A percentile compares a stretch with the other conserved stretches of the same genome.
phyloP scores from a whole-genome alignment of 768 basidiomycete genomes.

The Auricularia auricula-judae region DNA sequence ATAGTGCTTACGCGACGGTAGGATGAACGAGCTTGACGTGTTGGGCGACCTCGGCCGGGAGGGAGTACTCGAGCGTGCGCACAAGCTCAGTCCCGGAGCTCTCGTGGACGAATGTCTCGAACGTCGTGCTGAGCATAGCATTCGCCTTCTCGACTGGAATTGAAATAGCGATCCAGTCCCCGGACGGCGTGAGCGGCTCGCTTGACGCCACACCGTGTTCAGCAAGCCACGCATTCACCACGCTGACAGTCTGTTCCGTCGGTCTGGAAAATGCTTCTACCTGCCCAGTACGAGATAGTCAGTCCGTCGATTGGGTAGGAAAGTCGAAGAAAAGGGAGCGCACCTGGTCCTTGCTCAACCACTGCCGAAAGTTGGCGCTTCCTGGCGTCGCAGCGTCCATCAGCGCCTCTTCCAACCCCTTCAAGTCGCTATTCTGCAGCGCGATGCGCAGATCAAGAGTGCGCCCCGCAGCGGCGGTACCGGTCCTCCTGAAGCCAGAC shows the following conservation, averaged over 20 bases:
- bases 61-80: conserved; percentile 2
- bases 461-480: background rate
- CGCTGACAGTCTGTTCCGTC: background rate
- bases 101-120: background rate
- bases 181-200: background rate
- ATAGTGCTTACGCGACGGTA: background rate
- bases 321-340: no score
- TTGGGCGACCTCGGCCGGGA: background rate
- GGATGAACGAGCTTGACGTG: conserved; percentile 1
- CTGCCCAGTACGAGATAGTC: background rate
- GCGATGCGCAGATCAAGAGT: background rate
- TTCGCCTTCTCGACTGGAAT: background rate
- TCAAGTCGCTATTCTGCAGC: background rate
- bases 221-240: background rate
- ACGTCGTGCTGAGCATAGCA: background rate
- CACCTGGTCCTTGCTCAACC: background rate
- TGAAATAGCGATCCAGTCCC: background rate
- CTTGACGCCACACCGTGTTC: background rate
- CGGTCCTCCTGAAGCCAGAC: background rate
- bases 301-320: no score
- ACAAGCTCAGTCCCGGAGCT: background rate
- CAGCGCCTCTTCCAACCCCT: background rate
- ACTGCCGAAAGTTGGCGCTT: background rate
- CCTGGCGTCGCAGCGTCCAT: background rate
- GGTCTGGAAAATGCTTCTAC: background rate